These are phyloP conservation scores for Juncus effusus DNA, from an alignment of 176 grass and related monocot genomes.

Conservation along the genomic window DNA sequence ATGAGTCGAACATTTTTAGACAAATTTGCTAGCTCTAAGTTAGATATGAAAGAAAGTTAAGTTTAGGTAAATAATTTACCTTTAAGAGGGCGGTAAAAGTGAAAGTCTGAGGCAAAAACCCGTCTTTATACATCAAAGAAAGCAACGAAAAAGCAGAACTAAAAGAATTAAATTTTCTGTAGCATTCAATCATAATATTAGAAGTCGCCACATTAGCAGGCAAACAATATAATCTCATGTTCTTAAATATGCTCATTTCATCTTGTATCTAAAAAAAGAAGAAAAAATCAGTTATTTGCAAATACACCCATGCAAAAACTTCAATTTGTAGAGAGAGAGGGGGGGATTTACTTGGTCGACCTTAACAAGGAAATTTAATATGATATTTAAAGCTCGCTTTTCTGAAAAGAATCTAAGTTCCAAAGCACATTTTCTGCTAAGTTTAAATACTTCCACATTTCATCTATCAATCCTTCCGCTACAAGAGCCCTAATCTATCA, in stretches of 20 bases:
- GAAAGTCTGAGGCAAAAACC: constrained; percentile 38
- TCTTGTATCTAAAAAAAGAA: constrained; percentile 44
- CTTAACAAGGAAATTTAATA: constrained; percentile 52
- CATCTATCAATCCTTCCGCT: constrained; percentile 79
- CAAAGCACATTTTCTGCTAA: constrained; percentile 56
- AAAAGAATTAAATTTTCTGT: constrained; percentile 43
- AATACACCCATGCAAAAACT: too few species aligned
- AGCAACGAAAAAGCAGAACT: constrained; percentile 56
- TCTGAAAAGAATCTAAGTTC: constrained; percentile 44
- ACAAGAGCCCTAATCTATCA: constrained; percentile 80
- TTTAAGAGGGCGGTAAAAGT: constrained; percentile 65
- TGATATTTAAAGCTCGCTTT: constrained; percentile 61
- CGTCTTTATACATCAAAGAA: constrained; percentile 77
- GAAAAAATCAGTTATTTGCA: constrained; percentile 19
- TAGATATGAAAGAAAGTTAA: too few species aligned
- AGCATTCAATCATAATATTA: constrained; percentile 82
- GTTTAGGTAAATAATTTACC: constrained; percentile 26
- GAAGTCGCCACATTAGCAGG: constrained; percentile 53
- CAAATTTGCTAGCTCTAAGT: too few species aligned
- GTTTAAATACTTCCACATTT: constrained; percentile 83
- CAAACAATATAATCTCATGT: constrained; percentile 50
- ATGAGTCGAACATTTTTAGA: too few species aligned
- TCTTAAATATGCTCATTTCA: constrained; percentile 61
- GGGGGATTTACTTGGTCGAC: constrained; percentile 53
- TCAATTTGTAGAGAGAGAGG: neutral